Base-by-base conservation (phyloP, 164 flowering plant genomes). In the Cinnamomum micranthum region DNA sequence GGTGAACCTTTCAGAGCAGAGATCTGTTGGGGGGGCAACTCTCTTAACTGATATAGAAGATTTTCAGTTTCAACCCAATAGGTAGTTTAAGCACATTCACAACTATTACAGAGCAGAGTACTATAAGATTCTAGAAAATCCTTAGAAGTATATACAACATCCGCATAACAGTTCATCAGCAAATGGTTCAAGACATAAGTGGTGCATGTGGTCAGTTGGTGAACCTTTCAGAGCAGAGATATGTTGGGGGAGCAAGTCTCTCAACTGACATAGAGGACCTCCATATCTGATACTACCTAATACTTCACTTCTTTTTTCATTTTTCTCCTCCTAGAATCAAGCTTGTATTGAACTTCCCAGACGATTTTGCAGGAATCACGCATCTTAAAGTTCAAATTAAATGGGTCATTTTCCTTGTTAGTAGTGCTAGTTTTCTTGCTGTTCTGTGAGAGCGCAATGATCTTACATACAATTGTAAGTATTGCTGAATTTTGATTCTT, bases 161-260 rank as follows among this genome's bases (percentile, higher is more conserved):
- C 71, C 83, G 99, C 66, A 95, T 98, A 50, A 96, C 94, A 15
- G 76, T 93, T 73, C 91, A 97, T 14, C 90, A 87, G 81, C 80
- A 93, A 80, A 96, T 93, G 99, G 98, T 97, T 72, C 97, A 91
- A 84, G 99, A 96, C 80, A 93, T 96, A 75, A 92, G 90, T 72
- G 97, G 98, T 17, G 99, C 98, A 14, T 96, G 98, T 63, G 99
- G 99, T 77, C 99, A 96, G 84, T 83, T 96, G 74, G 99, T 95
- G 70, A 87, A 78, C 41, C 71, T 68, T 69, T 82, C 94, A 59
- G 78, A 82, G 69, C 87, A 86, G 77, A 82, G 68, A 62, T 72
- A 87, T 25, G 47, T 23, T 3, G 79, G 33, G 20, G 77, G 73
- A 55, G 74, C 84, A 60, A 81, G 73, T 59, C 71, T 75, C 28